Base-by-base conservation (phyloP, 768 basidiomycete species). In the Pulveroboletus sp. region DNA sequence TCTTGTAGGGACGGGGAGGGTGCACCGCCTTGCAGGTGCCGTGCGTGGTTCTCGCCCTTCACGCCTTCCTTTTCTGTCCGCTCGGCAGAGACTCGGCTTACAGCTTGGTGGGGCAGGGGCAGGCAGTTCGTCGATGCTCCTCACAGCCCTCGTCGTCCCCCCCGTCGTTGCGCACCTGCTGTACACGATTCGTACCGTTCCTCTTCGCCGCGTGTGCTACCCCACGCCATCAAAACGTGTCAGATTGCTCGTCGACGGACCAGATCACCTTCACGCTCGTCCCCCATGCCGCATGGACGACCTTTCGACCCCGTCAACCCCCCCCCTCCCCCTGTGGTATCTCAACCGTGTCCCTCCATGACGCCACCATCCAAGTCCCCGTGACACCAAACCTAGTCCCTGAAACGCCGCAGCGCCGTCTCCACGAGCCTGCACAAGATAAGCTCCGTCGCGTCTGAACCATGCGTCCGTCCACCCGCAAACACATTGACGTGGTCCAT, bases 181-280 rank as follows among this genome's bases (percentile, higher is more conserved):
- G 21, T 21, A 21, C 21, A n/a, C n/a, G n/a, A n/a, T n/a, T n/a
- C n/a, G 32, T 14, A 33, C 15, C 15, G 6, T 35, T 14, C 15
- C 33, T 35, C 11, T 6, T 24, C 43, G 6, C 35, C 49, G 33
- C 55, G 44, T 49, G 50, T 46, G 6, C 32, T 55, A 52, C 60
- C 60, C 60, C 60, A 59, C 44, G 37, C 60, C 60, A 60, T 62
- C 60, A 59, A 56, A 51, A 59, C 60, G 60, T 59, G 60, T 32
- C 41, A 38, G 48, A 59, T 55, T 14, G 11, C 24, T 47, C 51
- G 41, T 44, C 41, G 32, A 40, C 11, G 17, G 3, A 15, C 36
- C 30, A 38, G 39, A 46, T 39, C 28, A 42, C n/a, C n/a, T n/a
- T n/a, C n/a, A n/a, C n/a, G n/a, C n/a, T n/a, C n/a, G n/a, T n/a